Evolutionary conservation across 2,329 filamentous ascomycete genomes (phyloP).

Genomic region (Neocucurbitaria cava): DNA sequence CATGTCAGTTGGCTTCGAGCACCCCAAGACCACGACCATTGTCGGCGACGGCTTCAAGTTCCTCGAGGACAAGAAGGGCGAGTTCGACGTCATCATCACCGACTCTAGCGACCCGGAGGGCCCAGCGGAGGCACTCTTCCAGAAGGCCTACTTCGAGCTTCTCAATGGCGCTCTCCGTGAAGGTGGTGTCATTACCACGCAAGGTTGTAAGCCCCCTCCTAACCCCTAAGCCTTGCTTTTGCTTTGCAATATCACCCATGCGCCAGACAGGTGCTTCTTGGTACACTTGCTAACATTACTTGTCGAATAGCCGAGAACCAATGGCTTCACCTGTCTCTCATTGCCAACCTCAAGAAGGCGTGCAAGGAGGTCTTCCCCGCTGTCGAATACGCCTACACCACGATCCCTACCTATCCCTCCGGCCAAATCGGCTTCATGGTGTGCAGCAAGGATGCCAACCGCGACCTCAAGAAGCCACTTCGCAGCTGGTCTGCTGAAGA

Average conservation of each 20-base stretch:
- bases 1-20: slow-evolving; percentile 92
- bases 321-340: slow-evolving; percentile 96
- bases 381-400: slow-evolving; percentile 98
- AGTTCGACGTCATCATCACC: slow-evolving; percentile 99
- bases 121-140: slow-evolving; percentile 93
- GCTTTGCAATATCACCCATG: slow-evolving; percentile 20
- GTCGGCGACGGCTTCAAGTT: slow-evolving; percentile 99
- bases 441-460: slow-evolving; percentile 90
- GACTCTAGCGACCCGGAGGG: slow-evolving; percentile 98
- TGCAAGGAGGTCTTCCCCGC: slow-evolving; percentile 97
- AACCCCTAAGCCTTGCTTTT: slow-evolving; percentile 27
- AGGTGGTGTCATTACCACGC: slow-evolving; percentile 97
- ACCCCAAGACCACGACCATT: slow-evolving; percentile 92
- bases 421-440: slow-evolving; percentile 99
- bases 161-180: slow-evolving; percentile 87
- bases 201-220: slow-evolving; percentile 95
- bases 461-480: slow-evolving; percentile 84
- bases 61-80: slow-evolving; percentile 93
- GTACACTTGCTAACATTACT: slow-evolving; percentile 33
- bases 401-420: slow-evolving; percentile 97
- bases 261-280: slow-evolving; percentile 20
- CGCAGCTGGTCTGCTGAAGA: slow-evolving; percentile 84
- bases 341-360: slow-evolving; percentile 93
- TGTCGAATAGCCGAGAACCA: slow-evolving; percentile 85
- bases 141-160: slow-evolving; percentile 98